Percentiles rank a stretch among this genome's conserved stretches.
Conservation (phyloP, 2,329 filamentous ascomycete species). For the Penicillium sp. region DNA sequence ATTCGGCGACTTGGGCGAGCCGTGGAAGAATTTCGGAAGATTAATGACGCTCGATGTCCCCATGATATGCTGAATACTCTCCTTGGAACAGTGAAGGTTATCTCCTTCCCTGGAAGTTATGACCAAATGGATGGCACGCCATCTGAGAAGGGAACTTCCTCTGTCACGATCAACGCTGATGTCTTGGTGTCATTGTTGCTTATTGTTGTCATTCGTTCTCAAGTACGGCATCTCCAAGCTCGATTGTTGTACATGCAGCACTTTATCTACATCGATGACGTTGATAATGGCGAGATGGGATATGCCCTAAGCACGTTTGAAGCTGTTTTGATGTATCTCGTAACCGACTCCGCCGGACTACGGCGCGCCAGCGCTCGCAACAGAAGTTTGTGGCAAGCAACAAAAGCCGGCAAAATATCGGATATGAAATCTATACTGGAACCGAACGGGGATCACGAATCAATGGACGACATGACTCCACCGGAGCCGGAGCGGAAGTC, state of each 20-base stretch:
- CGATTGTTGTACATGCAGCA: conserved; percentile 92
- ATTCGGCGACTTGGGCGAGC: conserved; percentile 72
- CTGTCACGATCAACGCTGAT: conserved; percentile 76
- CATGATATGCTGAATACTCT: conserved; percentile 86
- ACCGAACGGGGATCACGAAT: conserved; percentile 54
- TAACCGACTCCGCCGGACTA: conserved; percentile 75
- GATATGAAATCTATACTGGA: conserved; percentile 79
- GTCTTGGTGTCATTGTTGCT: conserved; percentile 87
- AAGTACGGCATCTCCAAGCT: conserved; percentile 82
- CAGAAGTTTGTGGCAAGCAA: conserved; percentile 81
- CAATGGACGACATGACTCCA: conserved; percentile 25
- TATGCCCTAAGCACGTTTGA: conserved; percentile 96
- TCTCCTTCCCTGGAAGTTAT: conserved; percentile 63
- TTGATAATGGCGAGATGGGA: conserved; percentile 92
- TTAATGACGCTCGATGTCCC: conserved; percentile 71
- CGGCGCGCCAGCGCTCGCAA: conserved; percentile 84
- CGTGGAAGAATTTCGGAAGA: conserved; percentile 85
- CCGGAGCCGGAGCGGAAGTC: conserved; percentile 42
- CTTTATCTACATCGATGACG: conserved; percentile 97
- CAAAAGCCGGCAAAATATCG: conserved; percentile 70
- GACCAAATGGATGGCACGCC: conserved; percentile 39
- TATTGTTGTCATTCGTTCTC: conserved; percentile 87
- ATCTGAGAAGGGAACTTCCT: conserved; percentile 54
- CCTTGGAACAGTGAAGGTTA: conserved; percentile 75
- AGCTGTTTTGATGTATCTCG: conserved; percentile 84